Percentiles rank a stretch among this genome's conserved stretches.
Evolutionary conservation across 1,139 yeast species (phyloP).

Genomic region (Zygosaccharomyces sapae): DNA sequence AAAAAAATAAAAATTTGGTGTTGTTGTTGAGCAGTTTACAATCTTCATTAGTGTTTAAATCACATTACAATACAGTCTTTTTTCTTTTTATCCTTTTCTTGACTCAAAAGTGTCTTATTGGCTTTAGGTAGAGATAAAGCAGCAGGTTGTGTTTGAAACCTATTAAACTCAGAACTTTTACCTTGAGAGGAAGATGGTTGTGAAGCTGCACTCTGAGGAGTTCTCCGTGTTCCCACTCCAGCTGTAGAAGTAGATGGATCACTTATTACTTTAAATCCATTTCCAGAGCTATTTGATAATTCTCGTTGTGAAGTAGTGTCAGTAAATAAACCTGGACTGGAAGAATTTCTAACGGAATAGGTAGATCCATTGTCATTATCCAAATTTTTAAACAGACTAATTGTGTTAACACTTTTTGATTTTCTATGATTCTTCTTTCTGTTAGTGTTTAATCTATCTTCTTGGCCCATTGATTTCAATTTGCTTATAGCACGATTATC

Average conservation of each 20-base stretch:
- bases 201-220: background rate
- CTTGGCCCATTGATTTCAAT: constrained; percentile 19
- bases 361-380: constrained; percentile 8
- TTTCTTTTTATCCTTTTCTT: constrained; percentile 25
- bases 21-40: background rate
- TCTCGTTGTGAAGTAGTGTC: background rate
- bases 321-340: constrained; percentile 3
- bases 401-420: constrained; percentile 11
- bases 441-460: background rate
- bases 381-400: constrained; percentile 13
- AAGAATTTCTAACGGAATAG: constrained; percentile 4
- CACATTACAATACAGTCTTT: constrained; percentile 44
- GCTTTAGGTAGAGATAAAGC: background rate
- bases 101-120: background rate
- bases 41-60: constrained; percentile 1
- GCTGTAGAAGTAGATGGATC: background rate
- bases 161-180: background rate
- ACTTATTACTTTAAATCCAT: background rate
- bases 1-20: background rate
- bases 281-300: background rate
- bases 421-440: constrained; percentile 11
- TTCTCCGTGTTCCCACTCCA: background rate
- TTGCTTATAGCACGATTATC: constrained; percentile 57
- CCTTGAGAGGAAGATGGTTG: background rate
- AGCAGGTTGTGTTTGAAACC: constrained; percentile 1